Evolutionary conservation across 2,329 filamentous ascomycete genomes (phyloP), one percentile per base, ranked within the genome.

Genomic region (Acephala macrosclerotiorum): DNA sequence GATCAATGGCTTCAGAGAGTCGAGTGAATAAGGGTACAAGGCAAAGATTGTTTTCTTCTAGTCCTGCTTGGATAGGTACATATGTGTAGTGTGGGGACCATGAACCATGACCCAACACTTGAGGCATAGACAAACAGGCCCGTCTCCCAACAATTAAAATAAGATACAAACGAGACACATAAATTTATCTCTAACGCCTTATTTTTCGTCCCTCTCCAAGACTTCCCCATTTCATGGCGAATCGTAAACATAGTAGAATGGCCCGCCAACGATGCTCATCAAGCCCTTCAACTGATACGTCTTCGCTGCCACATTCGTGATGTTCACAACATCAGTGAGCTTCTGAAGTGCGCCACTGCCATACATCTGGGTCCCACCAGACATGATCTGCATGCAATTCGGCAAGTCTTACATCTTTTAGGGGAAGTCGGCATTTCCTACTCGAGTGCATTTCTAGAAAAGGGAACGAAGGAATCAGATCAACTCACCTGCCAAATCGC

Each of bases 161-260:
- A 22, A n/a, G n/a, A 25, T 35, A 61, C 22, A 61, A 56, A 22
- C 29, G 42, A 61, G 22, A 42, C 29, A 61, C 26, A 25, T 16
- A 51, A 56, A 26, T 33, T 45, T n/a, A 49, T 14, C 45, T 7
- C 40, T 45, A 38, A 56, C 9, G 22, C 20, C 36, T 45, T 7
- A 33, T 61, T 47, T 42, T 26, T 7, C 49, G 36, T 33, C 12
- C 47, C 29, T 14, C 14, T 16, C 9, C n/a, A 22, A 33, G 29
- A 2, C 20, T 6, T 49, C 20, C 45, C n/a, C 1, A 11, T n/a
- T 49, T 49, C 20, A 49, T 49, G 25, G 45, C n/a, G 45, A 80
- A 66, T 78, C 73, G 60, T 83, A 83, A 36, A 82, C 75, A 67
- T 82, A 83, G 63, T 81, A 83, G 63, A 82, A 79, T 6, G 80